Evolutionary conservation across 148 eudicot species (phyloP).

Genomic region (Cornus suecica): DNA sequence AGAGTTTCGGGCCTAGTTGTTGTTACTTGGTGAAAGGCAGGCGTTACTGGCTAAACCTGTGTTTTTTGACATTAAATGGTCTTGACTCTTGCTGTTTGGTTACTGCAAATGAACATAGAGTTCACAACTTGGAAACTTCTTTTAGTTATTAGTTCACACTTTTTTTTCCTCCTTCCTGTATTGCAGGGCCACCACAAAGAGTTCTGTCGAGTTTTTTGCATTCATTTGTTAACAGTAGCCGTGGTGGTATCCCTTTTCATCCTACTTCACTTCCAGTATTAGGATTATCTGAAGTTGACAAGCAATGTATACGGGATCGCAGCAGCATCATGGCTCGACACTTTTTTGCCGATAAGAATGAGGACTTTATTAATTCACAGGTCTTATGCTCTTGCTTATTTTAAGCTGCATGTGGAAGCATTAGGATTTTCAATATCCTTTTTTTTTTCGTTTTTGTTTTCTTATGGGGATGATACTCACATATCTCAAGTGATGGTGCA

Average conservation of each 20-base stretch:
- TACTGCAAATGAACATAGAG: background rate
- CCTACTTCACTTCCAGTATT: slow-evolving; percentile 78
- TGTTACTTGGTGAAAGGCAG: background rate
- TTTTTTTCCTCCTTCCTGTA: background rate
- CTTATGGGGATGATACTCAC: background rate
- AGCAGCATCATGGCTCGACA: slow-evolving; percentile 98
- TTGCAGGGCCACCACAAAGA: slow-evolving; percentile 91
- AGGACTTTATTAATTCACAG: slow-evolving; percentile 89
- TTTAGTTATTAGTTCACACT: background rate
- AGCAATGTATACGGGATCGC: slow-evolving; percentile 90
- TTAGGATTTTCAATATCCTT: background rate
- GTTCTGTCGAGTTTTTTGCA: slow-evolving; percentile 86
- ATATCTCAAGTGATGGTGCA: too few species aligned
- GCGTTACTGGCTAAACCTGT: background rate
- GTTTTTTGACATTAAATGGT: slow-evolving; percentile 1
- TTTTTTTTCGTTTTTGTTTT: background rate
- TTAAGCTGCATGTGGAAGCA: background rate
- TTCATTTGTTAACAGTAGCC: slow-evolving; percentile 84
- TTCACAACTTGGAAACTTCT: background rate
- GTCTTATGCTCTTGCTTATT: slow-evolving; percentile 28
- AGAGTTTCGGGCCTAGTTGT: background rate
- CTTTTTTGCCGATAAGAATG: slow-evolving; percentile 82
- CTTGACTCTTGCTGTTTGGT: background rate
- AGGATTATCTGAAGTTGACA: slow-evolving; percentile 90
- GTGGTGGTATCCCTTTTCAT: slow-evolving; percentile 64